A percentile compares a stretch with the other conserved stretches of the same genome.
Conservation (phyloP, 257 asterid species). For the Misopates orontium region DNA sequence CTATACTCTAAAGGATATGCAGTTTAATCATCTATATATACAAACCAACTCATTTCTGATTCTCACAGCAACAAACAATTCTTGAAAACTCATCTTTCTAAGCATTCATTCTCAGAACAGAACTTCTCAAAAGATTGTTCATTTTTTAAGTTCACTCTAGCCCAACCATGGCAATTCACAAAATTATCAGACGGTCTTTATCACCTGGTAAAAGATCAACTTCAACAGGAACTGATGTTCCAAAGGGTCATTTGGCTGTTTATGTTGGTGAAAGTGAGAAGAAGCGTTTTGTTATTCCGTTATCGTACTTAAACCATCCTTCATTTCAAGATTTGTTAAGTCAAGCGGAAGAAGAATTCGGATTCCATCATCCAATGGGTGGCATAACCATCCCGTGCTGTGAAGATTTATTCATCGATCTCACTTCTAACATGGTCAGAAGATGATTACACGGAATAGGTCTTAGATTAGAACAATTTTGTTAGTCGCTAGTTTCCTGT, state of each 20-base stretch:
- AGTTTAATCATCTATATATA: too few relatives aligned
- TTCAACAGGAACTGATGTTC: slow-evolving; percentile 32
- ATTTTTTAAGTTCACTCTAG: too few relatives aligned
- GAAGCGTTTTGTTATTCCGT: slow-evolving; percentile 46
- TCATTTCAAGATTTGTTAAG: slow-evolving; percentile 43
- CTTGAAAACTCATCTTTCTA: too few relatives aligned
- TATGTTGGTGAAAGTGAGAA: slow-evolving; percentile 53
- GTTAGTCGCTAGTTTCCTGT: too few relatives aligned
- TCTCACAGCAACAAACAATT: too few relatives aligned
- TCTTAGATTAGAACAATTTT: too few relatives aligned
- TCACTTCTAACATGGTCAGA: slow-evolving; percentile 30
- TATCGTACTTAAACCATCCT: slow-evolving; percentile 47
- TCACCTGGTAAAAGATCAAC: slow-evolving; percentile 24
- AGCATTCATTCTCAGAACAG: neutral
- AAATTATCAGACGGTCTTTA: slow-evolving; percentile 42
- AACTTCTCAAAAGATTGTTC: neutral
- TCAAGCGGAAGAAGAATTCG: slow-evolving; percentile 47
- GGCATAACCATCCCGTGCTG: slow-evolving; percentile 56
- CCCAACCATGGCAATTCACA: slow-evolving; percentile 38
- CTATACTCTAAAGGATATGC: neutral
- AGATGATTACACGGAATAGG: neutral
- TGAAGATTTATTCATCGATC: slow-evolving; percentile 31
- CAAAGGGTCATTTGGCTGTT: slow-evolving; percentile 59
- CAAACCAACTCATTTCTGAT: too few relatives aligned
- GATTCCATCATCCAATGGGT: slow-evolving; percentile 58